These are phyloP conservation scores for Cubamyces sp. DNA, from an alignment of 768 basidiomycete species.

Conservation along the genomic window DNA sequence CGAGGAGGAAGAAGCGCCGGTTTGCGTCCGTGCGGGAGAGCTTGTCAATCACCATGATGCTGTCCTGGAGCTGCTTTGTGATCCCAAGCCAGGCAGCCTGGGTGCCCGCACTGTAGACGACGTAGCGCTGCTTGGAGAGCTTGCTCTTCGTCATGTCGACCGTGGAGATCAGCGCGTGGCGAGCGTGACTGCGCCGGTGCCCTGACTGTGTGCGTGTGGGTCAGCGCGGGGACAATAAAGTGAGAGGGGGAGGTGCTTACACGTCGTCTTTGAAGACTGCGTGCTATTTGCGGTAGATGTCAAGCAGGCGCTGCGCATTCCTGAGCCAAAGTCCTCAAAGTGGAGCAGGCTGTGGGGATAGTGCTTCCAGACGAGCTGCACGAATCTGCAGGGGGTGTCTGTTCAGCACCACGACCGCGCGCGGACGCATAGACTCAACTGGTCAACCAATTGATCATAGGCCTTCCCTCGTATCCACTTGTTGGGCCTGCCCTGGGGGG, in stretches of 20 bases:
- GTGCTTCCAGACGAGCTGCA: slow-evolving; percentile 76
- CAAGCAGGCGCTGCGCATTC: slow-evolving; percentile 74
- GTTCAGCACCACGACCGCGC: too few relatives aligned
- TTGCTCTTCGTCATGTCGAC: slow-evolving; percentile 64
- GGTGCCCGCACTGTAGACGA: slow-evolving; percentile 81
- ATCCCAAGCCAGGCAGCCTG: slow-evolving; percentile 89
- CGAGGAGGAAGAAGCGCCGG: slow-evolving; percentile 71
- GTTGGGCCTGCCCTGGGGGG: slow-evolving; percentile 68
- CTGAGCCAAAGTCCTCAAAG: slow-evolving; percentile 85
- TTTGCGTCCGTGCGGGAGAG: slow-evolving; percentile 62
- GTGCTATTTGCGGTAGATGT: slow-evolving; percentile 63
- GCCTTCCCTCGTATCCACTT: slow-evolving; percentile 69
- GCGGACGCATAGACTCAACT: too few relatives aligned
- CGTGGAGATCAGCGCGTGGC: slow-evolving; percentile 70
- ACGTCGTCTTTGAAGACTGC: slow-evolving; percentile 87
- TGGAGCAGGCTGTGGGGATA: slow-evolving; percentile 70
- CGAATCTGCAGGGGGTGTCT: too few relatives aligned
- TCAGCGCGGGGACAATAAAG: background rate
- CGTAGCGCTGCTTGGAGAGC: slow-evolving; percentile 73
- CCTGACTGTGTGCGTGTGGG: too few relatives aligned
- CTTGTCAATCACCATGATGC: slow-evolving; percentile 59
- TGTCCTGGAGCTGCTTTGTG: slow-evolving; percentile 73
- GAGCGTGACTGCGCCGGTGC: slow-evolving; percentile 77
- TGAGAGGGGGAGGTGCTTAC: slow-evolving; percentile 38
- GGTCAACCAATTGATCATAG: slow-evolving; percentile 81